These are phyloP conservation scores for Yamadazyma spencermartinsiae DNA, from an alignment of 1,139 yeast genomes.

Conservation along the genomic window DNA sequence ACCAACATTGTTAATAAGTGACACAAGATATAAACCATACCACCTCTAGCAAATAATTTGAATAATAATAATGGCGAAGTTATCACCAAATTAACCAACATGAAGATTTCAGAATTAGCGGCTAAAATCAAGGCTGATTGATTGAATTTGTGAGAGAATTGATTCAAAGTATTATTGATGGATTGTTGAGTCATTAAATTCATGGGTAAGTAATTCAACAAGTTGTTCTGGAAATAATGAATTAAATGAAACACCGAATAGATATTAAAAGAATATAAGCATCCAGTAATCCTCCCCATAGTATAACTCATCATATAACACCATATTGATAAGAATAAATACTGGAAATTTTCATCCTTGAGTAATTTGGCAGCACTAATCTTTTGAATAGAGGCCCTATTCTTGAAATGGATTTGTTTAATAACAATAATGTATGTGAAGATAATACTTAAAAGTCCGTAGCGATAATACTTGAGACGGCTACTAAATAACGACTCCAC, in stretches of 20 bases:
- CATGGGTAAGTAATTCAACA: conserved; percentile 23
- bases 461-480: conserved; percentile 35
- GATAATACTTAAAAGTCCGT: conserved; percentile 42
- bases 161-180: conserved; percentile 26
- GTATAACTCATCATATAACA: conserved; percentile 33
- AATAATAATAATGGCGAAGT: conserved; percentile 17
- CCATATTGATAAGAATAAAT: conserved; percentile 42
- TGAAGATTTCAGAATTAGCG: conserved; percentile 43
- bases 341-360: conserved; percentile 53
- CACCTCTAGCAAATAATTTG: conserved; percentile 9
- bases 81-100: conserved; percentile 23
- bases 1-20: conserved; percentile 19
- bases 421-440: conserved; percentile 49
- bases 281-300: conserved; percentile 35
- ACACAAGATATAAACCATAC: conserved; percentile 22
- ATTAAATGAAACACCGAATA: conserved; percentile 59
- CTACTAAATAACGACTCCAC: conserved; percentile 34
- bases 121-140: conserved; percentile 50
- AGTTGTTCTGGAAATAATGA: conserved; percentile 45
- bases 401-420: conserved; percentile 42
- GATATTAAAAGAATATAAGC: conserved; percentile 54
- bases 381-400: conserved; percentile 26
- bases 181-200: conserved; percentile 21
- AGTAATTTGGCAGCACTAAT: conserved; percentile 23
- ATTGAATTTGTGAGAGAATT: conserved; percentile 40